Evolutionary conservation across 257 asterid species (phyloP).

Genomic region (Penstemon eatonii): DNA sequence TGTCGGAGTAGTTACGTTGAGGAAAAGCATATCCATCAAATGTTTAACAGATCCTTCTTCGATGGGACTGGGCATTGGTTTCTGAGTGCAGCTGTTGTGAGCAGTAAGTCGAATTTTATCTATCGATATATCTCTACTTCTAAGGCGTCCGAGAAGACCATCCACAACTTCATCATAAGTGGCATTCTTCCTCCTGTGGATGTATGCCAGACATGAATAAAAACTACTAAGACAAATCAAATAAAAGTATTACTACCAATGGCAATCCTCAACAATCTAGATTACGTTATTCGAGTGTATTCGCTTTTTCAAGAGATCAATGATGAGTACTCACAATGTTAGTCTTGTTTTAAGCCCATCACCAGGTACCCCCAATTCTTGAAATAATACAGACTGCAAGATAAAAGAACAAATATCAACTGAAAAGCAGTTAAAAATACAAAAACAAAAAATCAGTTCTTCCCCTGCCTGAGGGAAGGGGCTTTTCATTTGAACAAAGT

Average conservation of each 20-base stretch:
- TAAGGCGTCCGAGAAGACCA: constrained; percentile 77
- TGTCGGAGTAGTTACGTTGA: constrained; percentile 70
- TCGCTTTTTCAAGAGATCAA: no score
- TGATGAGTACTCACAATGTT: constrained; percentile 69
- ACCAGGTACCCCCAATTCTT: constrained; percentile 72
- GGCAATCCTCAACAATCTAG: neutral
- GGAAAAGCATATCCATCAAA: constrained; percentile 91
- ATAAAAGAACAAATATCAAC: neutral
- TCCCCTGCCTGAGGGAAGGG: neutral
- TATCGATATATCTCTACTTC: constrained; percentile 73
- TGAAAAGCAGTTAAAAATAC: constrained; percentile 6
- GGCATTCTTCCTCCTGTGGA: constrained; percentile 77
- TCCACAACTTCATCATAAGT: constrained; percentile 96
- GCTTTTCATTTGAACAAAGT: no score
- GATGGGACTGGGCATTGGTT: constrained; percentile 88
- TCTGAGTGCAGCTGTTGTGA: constrained; percentile 97
- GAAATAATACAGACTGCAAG: constrained; percentile 70
- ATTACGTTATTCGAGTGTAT: neutral
- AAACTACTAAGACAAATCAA: constrained; percentile 1
- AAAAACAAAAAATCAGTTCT: constrained; percentile 2
- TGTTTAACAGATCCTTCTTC: constrained; percentile 85
- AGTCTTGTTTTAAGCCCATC: constrained; percentile 38
- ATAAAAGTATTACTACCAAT: constrained; percentile 27
- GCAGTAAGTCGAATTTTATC: constrained; percentile 87
- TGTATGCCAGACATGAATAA: neutral